Evolutionary conservation across 2,329 filamentous ascomycete species (phyloP).

Genomic region (Pseudocercospora cruenta): DNA sequence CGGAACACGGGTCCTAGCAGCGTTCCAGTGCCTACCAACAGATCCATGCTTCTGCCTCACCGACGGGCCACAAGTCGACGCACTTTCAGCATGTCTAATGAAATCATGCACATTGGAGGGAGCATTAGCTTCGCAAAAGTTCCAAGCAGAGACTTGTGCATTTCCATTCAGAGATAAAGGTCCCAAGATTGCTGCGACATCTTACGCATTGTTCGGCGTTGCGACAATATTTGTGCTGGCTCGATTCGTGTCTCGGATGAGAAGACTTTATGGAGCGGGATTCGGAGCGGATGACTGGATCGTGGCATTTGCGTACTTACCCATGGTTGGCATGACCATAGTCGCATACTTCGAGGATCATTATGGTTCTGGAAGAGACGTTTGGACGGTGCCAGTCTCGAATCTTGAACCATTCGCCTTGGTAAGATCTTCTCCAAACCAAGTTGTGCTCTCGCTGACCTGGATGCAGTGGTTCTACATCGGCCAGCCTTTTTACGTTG

Average conservation of each 20-base stretch:
- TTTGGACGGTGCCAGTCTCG: slow-evolving; percentile 4
- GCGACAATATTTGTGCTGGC: slow-evolving; percentile 10
- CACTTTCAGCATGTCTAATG: slow-evolving; percentile 6
- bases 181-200: background rate
- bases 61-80: slow-evolving; percentile 1
- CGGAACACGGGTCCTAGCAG: slow-evolving; percentile 2
- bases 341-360: slow-evolving; percentile 9
- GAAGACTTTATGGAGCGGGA: slow-evolving; percentile 11
- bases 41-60: slow-evolving; percentile 13
- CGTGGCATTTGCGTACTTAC: background rate
- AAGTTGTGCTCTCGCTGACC: background rate
- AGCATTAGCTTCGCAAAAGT: slow-evolving; percentile 10
- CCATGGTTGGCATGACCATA: slow-evolving; percentile 11
- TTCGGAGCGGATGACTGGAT: slow-evolving; percentile 17
- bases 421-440: background rate
- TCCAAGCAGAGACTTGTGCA: slow-evolving; percentile 9
- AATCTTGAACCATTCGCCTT: slow-evolving; percentile 3
- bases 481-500: slow-evolving; percentile 22
- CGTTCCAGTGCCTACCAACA: slow-evolving; percentile 2
- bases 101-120: slow-evolving; percentile 5
- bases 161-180: slow-evolving; percentile 6
- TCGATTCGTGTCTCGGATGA: slow-evolving; percentile 16
- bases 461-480: slow-evolving; percentile 19
- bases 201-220: slow-evolving; percentile 10
- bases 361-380: slow-evolving; percentile 9